Evolutionary conservation across 176 grass and related monocot species (phyloP).

Genomic region (Rhynchospora tenuis): DNA sequence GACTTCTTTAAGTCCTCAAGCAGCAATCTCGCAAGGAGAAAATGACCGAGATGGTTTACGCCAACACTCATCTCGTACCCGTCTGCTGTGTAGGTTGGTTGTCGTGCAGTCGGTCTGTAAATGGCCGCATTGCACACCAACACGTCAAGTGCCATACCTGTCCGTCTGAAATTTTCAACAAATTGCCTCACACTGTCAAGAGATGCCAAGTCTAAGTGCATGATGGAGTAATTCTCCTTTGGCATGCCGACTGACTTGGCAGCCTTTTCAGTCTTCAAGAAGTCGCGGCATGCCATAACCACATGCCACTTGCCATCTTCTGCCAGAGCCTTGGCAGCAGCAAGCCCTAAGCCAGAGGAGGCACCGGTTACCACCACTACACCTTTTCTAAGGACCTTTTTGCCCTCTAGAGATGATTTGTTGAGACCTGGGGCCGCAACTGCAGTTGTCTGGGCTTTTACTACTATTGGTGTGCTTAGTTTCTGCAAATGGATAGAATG

Average conservation of each 20-base stretch:
- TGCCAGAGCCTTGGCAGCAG: conserved; percentile 66
- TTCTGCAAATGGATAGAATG: conserved; percentile 4
- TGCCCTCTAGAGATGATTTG: conserved; percentile 12
- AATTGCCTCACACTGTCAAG: conserved; percentile 88
- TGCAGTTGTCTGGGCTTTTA: conserved; percentile 46
- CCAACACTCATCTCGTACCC: conserved; percentile 89
- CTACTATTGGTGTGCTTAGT: conserved; percentile 4
- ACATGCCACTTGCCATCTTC: conserved; percentile 90
- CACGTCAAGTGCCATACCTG: conserved; percentile 61
- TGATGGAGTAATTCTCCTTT: conserved; percentile 58
- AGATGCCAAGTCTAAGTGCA: conserved; percentile 88
- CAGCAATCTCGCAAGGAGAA: conserved; percentile 59
- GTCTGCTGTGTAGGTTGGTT: conserved; percentile 78
- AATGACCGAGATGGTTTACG: conserved; percentile 88
- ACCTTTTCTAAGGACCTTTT: conserved; percentile 78
- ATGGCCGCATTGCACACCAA: conserved; percentile 93
- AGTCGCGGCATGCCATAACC: conserved; percentile 91
- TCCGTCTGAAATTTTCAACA: conserved; percentile 44
- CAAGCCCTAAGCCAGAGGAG: conserved; percentile 76
- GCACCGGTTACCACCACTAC: conserved; percentile 81
- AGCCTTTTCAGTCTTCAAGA: conserved; percentile 66
- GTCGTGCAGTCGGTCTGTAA: conserved; percentile 62
- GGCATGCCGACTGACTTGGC: conserved; percentile 66
- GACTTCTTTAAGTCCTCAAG: conserved; percentile 56
- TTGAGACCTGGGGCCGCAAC: conserved; percentile 34